Evolutionary conservation across 371 early-diverging fungal genomes (phyloP).

Genomic region (Coemansia sp.): DNA sequence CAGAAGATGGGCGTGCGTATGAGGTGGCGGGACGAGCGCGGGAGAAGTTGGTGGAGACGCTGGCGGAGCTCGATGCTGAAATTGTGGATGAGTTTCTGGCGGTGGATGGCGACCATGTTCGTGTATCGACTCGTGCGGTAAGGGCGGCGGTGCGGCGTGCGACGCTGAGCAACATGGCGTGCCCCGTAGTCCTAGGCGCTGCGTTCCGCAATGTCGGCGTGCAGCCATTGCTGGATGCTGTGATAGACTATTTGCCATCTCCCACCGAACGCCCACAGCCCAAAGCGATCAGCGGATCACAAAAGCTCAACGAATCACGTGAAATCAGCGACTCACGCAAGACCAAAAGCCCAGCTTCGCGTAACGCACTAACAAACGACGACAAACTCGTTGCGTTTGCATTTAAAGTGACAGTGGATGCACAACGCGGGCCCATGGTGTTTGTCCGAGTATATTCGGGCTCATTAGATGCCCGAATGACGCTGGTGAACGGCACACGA

Average conservation of each 20-base stretch:
- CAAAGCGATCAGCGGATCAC: neutral
- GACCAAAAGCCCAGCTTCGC: too few relatives aligned
- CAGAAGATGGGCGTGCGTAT: conserved; percentile 7
- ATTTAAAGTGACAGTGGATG: conserved; percentile 88
- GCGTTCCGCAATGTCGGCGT: conserved; percentile 89
- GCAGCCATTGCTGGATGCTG: conserved; percentile 87
- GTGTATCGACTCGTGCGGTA: conserved; percentile 61
- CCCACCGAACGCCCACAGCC: conserved; percentile 74
- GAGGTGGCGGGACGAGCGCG: conserved; percentile 19
- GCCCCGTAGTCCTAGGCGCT: conserved; percentile 89
- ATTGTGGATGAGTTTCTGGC: conserved; percentile 82
- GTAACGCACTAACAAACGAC: conserved; percentile 9
- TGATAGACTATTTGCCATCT: conserved; percentile 82
- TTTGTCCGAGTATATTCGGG: conserved; percentile 94
- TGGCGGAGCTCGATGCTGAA: conserved; percentile 82
- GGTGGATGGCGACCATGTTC: conserved; percentile 65
- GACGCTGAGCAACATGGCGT: conserved; percentile 64
- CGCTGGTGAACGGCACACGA: conserved; percentile 68
- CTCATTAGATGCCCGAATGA: conserved; percentile 62
- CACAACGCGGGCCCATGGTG: conserved; percentile 81
- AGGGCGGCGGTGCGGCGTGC: conserved; percentile 68
- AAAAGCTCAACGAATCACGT: neutral
- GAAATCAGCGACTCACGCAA: conserved; percentile 21
- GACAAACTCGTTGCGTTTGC: conserved; percentile 80
- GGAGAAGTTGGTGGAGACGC: conserved; percentile 67